These are phyloP conservation scores for Stereum hirsutum DNA, from an alignment of 1,284 basidiomycete genomes.

Conservation along the genomic window DNA sequence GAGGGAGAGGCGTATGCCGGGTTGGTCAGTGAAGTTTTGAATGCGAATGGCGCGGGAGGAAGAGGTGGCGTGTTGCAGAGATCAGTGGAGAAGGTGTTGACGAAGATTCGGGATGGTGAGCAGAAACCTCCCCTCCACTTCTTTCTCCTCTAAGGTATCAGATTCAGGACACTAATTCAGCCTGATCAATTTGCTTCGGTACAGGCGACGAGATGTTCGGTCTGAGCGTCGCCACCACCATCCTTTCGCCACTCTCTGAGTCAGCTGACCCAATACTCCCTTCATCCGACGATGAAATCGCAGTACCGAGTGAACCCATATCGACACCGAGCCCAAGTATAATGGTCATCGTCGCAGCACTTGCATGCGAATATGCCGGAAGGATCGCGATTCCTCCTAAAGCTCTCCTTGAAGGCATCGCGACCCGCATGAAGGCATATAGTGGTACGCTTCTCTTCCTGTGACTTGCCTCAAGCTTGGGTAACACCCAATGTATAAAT, in stretches of 20 bases:
- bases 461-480: background rate
- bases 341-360: conserved; percentile 53
- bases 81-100: conserved; percentile 44
- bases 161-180: conserved; percentile 2
- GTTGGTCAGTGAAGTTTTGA: conserved; percentile 33
- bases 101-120: conserved; percentile 39
- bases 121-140: conserved; percentile 2
- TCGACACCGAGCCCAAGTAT: no score
- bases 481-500: background rate
- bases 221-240: conserved; percentile 37
- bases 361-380: conserved; percentile 51
- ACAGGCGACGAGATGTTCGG: conserved; percentile 36
- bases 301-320: no score
- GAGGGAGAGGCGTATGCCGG: conserved; percentile 54
- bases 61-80: conserved; percentile 38
- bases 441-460: conserved; percentile 31
- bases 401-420: conserved; percentile 42
- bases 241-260: conserved; percentile 41
- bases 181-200: conserved; percentile 4
- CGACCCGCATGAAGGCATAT: conserved; percentile 32
- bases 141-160: no score
- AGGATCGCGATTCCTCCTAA: conserved; percentile 39
- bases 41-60: conserved; percentile 25
- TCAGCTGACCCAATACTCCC: conserved; percentile 34
- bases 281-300: no score